Percentiles rank a stretch among this genome's conserved stretches.
Evolutionary conservation across 2,329 filamentous ascomycete genomes (phyloP).

Genomic region (Penicillium sp.): DNA sequence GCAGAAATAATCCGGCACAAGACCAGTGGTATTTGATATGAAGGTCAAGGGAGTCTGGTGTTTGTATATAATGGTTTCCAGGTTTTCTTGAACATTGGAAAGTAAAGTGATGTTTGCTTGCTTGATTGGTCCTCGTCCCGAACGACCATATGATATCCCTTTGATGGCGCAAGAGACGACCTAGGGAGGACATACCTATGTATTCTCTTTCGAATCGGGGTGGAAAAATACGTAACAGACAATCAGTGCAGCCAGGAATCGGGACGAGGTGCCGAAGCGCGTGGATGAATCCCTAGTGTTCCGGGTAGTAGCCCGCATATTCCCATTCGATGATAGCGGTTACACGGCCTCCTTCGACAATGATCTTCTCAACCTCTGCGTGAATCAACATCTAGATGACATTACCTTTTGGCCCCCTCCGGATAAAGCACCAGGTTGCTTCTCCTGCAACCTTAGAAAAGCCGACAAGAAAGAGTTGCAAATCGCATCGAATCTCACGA

Average conservation of each 20-base stretch:
- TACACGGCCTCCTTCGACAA: conserved; percentile 17
- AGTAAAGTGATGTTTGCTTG: no score
- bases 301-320: conserved; percentile 22
- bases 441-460: conserved; percentile 24
- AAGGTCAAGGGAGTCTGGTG: no score
- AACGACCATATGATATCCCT: background rate
- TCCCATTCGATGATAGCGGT: conserved; percentile 22
- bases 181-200: conserved; percentile 5
- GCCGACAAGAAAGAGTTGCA: conserved; percentile 5
- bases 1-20: no score
- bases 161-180: conserved; percentile 1
- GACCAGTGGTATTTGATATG: no score
- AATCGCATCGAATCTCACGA: conserved; percentile 1
- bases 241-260: conserved; percentile 18
- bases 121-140: background rate
- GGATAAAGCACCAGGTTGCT: conserved; percentile 18
- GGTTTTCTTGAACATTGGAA: no score
- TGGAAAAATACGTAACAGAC: conserved; percentile 18
- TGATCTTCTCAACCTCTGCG: conserved; percentile 18
- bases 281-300: conserved; percentile 18
- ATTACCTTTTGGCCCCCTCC: conserved; percentile 24
- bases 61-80: no score
- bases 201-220: conserved; percentile 14
- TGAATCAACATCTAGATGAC: conserved; percentile 6
- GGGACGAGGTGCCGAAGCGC: conserved; percentile 11